Base-by-base conservation (phyloP, 371 early-diverging fungal genomes). In the Mucor saturninus region DNA sequence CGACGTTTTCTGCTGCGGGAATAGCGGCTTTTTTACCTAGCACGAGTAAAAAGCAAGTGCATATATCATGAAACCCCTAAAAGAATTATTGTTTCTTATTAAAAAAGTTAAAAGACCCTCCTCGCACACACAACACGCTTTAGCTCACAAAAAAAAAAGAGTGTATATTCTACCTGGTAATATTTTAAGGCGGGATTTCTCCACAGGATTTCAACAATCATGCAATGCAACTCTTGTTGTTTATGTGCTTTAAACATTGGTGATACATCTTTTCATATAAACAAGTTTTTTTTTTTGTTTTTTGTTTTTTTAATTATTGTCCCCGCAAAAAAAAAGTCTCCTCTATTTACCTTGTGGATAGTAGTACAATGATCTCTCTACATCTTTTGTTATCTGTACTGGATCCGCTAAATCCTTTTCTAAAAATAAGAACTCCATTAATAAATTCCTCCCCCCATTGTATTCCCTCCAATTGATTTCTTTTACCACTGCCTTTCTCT, bases 11-110 rank as follows among this genome's bases (percentile, higher is more conserved):
- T 31, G 73, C 78, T 1, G 83, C 83, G 30, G 80, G 83, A 45
- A 80, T 83, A 21, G 78, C 83, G 53, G 76, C 72, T 49, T 75
- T 77, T 68, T 83, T 83, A 38, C 83, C 83, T 15, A 83, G 74
- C 4, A 83, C 80, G 4, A 83, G 62, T 40, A 83, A 61, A 54
- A 83, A 83, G 21, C 74, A 71, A 48, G 80, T 80, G 46, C 83
- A 83, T 30, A 83, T 83, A 59, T 83, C 83, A 64, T 83, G 83
- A 40, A 83, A 83, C 21, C 83, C 83, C 83, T 83, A 21, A 14
- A 14, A n/a, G 21, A 21, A 21, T 11, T 38, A 29, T 0, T 30
- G 21, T 50, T 50, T 28, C 8, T 28, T 48, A 48, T 9, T 7
- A 28, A 9, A 48, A 8, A 28, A 28, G 28, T 48, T 11, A 21